Evolutionary conservation across 495 filamentous ascomycete species (phyloP).

Genomic region (Penicillium argentinense): DNA sequence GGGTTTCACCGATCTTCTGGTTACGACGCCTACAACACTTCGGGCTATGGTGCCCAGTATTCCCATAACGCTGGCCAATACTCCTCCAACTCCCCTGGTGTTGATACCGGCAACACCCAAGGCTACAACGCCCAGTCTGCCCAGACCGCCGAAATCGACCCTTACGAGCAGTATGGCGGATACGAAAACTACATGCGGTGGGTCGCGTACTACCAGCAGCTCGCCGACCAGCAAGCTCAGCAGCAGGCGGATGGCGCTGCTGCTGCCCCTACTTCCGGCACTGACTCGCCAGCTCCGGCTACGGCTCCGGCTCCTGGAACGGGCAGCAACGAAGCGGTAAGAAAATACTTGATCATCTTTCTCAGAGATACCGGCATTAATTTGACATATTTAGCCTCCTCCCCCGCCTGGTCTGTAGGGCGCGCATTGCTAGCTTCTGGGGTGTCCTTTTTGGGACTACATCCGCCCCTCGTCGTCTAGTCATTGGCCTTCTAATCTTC

Average conservation of each 20-base stretch:
- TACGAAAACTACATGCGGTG: constrained; percentile 78
- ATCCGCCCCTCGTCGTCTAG: too few species aligned
- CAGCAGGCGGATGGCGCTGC: constrained; percentile 46
- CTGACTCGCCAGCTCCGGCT: constrained; percentile 65
- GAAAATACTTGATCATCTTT: constrained; percentile 4
- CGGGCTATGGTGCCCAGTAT: too few species aligned
- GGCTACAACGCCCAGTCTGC: constrained; percentile 82
- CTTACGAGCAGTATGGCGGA: constrained; percentile 90
- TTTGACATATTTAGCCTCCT: constrained; percentile 50
- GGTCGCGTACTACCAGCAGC: constrained; percentile 63
- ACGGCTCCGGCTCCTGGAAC: constrained; percentile 61
- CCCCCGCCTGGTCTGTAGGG: constrained; percentile 53
- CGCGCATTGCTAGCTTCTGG: too few species aligned
- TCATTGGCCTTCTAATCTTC: too few species aligned
- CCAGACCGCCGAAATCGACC: constrained; percentile 79
- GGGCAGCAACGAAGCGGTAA: constrained; percentile 70
- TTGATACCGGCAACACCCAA: constrained; percentile 37
- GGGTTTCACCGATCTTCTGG: constrained; percentile 31
- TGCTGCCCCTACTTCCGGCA: constrained; percentile 59
- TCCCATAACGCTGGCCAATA: too few species aligned
- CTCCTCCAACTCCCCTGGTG: too few species aligned
- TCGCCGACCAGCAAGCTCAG: constrained; percentile 48
- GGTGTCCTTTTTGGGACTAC: too few species aligned
- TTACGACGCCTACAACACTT: constrained; percentile 38
- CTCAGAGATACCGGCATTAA: too few species aligned